phyloP scores from a whole-genome alignment of 2,329 filamentous ascomycete species.

The Fusarium sororula region DNA sequence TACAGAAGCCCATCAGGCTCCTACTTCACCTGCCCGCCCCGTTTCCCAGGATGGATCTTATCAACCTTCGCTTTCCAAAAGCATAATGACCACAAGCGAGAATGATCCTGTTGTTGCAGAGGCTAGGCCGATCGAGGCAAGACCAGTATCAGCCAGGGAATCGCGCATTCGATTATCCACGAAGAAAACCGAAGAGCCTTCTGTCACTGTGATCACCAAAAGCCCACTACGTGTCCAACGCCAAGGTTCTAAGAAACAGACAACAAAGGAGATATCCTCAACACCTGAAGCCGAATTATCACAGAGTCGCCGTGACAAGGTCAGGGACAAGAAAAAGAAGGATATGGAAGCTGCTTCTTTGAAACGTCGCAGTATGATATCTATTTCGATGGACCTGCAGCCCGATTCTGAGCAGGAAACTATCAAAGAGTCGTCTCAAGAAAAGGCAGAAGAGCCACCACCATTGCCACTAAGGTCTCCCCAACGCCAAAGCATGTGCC shows the following conservation, averaged over 20 bases:
- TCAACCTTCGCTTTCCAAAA: conserved; percentile 31
- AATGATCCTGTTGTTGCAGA: conserved; percentile 28
- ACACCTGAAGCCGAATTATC: conserved; percentile 34
- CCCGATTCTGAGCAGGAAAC: background rate
- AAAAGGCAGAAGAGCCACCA: conserved; percentile 14
- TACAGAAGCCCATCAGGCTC: background rate
- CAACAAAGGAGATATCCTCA: conserved; percentile 3
- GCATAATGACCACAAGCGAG: conserved; percentile 30
- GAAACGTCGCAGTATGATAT: conserved; percentile 30
- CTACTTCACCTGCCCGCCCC: conserved; percentile 7
- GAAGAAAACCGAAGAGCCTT: conserved; percentile 12
- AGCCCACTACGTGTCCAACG: conserved; percentile 31
- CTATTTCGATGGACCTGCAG: background rate
- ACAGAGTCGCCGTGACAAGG: conserved; percentile 49
- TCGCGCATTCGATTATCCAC: conserved; percentile 17
- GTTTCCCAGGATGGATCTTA: conserved; percentile 17
- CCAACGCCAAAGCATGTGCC: conserved; percentile 42
- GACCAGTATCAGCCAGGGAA: conserved; percentile 18
- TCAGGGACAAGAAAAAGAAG: conserved; percentile 52
- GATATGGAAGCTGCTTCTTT: conserved; percentile 50
- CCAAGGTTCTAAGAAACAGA: background rate
- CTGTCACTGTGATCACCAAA: conserved; percentile 34
- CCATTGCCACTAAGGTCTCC: conserved; percentile 28
- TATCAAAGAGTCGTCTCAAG: background rate
- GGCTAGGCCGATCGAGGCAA: conserved; percentile 9